Evolutionary conservation across 1,284 basidiomycete genomes (phyloP).

Genomic region (Clitocybe nebularis): DNA sequence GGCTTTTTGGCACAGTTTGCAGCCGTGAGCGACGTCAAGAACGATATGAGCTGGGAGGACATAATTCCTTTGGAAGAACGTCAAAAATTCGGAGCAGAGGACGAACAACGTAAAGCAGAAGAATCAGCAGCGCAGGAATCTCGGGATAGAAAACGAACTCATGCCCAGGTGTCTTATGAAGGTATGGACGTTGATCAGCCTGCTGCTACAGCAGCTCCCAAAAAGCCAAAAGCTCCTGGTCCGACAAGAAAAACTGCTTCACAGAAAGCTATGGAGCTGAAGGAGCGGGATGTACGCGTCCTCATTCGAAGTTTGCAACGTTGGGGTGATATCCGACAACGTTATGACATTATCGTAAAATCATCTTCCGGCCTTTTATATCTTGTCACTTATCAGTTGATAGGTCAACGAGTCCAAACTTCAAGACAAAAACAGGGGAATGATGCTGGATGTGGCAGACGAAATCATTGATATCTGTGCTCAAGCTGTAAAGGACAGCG

Average conservation of each 20-base stretch:
- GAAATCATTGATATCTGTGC: conserved; percentile 89
- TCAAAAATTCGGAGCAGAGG: conserved; percentile 81
- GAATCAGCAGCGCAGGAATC: conserved; percentile 63
- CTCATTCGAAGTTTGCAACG: conserved; percentile 94
- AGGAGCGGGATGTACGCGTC: conserved; percentile 95
- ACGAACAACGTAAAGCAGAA: conserved; percentile 69
- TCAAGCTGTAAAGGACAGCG: conserved; percentile 82
- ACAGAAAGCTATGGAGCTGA: conserved; percentile 94
- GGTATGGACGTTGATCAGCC: conserved; percentile 86
- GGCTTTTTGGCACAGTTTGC: conserved; percentile 95
- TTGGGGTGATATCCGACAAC: conserved; percentile 95
- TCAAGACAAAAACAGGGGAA: conserved; percentile 89
- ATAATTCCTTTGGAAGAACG: conserved; percentile 96
- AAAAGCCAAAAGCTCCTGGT: conserved; percentile 68
- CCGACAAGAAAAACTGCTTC: conserved; percentile 80
- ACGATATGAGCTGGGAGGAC: conserved; percentile 98
- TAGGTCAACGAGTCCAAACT: conserved; percentile 92
- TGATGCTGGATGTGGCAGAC: conserved; percentile 90
- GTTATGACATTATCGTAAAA: conserved; percentile 91
- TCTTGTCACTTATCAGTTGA: conserved; percentile 13
- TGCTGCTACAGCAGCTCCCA: conserved; percentile 51
- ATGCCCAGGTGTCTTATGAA: conserved; percentile 86
- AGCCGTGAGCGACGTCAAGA: conserved; percentile 96
- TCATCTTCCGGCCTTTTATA: conserved; percentile 8
- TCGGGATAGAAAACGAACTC: conserved; percentile 77